Conservation (phyloP, 106 monocot species). For the Acorus calamus region DNA sequence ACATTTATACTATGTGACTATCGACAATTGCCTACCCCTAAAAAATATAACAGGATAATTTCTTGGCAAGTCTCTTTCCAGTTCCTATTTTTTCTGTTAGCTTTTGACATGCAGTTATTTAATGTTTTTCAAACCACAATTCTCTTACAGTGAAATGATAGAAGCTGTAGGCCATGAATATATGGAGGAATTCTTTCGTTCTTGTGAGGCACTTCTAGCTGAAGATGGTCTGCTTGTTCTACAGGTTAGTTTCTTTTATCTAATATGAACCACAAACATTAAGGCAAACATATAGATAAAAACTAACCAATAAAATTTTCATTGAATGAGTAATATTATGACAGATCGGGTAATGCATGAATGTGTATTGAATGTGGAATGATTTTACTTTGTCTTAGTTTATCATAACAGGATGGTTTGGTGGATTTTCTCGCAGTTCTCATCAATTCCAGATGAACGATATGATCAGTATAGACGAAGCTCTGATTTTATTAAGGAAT, state of each 20-base stretch:
- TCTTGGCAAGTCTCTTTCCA: constrained; percentile 48
- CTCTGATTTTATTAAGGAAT: constrained; percentile 95
- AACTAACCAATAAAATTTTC: too few species aligned
- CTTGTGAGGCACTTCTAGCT: constrained; percentile 69
- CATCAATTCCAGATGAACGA: constrained; percentile 84
- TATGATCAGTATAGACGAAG: constrained; percentile 90
- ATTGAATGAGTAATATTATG: neutral
- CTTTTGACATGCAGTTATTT: neutral
- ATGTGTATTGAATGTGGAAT: too few species aligned
- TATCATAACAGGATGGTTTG: too few species aligned
- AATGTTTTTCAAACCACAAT: constrained; percentile 1
- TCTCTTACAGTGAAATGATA: constrained; percentile 75
- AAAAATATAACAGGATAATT: constrained; percentile 84
- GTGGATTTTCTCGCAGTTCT: constrained; percentile 39
- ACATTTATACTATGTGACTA: constrained; percentile 59
- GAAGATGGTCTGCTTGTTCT: constrained; percentile 74
- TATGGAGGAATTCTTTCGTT: constrained; percentile 83
- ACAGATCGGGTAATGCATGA: too few species aligned
- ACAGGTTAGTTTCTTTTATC: constrained; percentile 42
- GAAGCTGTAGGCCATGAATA: constrained; percentile 96
- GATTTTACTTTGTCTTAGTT: too few species aligned
- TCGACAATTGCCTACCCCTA: constrained; percentile 46
- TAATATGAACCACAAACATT: neutral
- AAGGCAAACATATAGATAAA: too few species aligned
- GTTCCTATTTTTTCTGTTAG: neutral